phyloP scores from a whole-genome alignment of 2,329 filamentous ascomycete genomes.

The Penicillium sp. region DNA sequence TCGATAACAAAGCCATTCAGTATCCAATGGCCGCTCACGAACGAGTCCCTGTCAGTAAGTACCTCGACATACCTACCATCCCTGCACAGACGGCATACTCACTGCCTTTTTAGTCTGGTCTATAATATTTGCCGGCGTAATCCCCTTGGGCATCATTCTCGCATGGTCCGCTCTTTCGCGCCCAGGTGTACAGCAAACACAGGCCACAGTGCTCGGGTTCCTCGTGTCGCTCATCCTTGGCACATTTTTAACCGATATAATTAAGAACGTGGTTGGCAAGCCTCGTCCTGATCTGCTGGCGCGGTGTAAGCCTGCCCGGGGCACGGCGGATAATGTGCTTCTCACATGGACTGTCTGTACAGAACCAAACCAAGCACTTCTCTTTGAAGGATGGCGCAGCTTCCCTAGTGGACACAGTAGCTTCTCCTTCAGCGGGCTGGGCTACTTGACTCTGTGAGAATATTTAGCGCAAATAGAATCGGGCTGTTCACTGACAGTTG shows the following conservation, averaged over 20 bases:
- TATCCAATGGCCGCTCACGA: slow-evolving; percentile 84
- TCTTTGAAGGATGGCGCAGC: slow-evolving; percentile 65
- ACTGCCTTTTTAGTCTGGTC: slow-evolving; percentile 54
- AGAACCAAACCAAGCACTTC: slow-evolving; percentile 53
- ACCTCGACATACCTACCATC: not conserved
- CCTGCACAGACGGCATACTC: not conserved
- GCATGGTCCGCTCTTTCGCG: slow-evolving; percentile 63
- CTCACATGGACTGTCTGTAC: slow-evolving; percentile 51
- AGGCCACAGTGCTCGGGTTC: slow-evolving; percentile 81
- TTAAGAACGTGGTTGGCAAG: slow-evolving; percentile 85
- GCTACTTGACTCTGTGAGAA: slow-evolving; percentile 54
- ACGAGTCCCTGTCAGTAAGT: slow-evolving; percentile 73
- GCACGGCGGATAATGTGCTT: slow-evolving; percentile 55
- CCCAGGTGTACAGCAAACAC: slow-evolving; percentile 72
- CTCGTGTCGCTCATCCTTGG: slow-evolving; percentile 74
- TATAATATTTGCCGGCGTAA: slow-evolving; percentile 72
- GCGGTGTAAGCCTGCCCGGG: slow-evolving; percentile 72
- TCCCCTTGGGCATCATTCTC: slow-evolving; percentile 68
- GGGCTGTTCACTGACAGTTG: not conserved
- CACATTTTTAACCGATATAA: slow-evolving; percentile 79
- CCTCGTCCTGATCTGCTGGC: slow-evolving; percentile 84
- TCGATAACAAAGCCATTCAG: slow-evolving; percentile 79
- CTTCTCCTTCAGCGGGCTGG: slow-evolving; percentile 61
- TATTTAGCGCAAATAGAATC: not conserved
- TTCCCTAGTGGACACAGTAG: slow-evolving; percentile 65